phyloP scores from a whole-genome alignment of 257 asterid species.

The Solanum piurae region DNA sequence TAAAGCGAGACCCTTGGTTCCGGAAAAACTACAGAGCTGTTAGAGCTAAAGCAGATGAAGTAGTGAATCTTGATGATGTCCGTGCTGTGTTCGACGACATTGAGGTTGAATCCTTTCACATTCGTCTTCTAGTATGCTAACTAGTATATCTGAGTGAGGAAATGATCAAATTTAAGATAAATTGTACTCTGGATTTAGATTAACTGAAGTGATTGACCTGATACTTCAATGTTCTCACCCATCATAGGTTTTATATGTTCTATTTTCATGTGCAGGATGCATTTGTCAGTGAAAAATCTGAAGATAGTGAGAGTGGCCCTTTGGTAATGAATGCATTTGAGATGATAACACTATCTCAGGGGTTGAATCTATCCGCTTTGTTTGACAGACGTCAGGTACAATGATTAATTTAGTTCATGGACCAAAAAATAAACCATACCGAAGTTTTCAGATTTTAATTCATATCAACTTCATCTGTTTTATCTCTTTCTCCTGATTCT shows the following conservation, averaged over 20 bases:
- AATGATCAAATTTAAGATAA: background rate
- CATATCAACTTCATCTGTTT: background rate
- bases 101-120: slow-evolving; percentile 37
- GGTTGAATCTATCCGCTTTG: slow-evolving; percentile 83
- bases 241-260: background rate
- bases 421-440: background rate
- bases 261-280: slow-evolving; percentile 45
- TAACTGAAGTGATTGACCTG: background rate
- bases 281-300: slow-evolving; percentile 66
- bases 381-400: slow-evolving; percentile 91
- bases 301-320: slow-evolving; percentile 44
- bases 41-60: slow-evolving; percentile 57
- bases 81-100: slow-evolving; percentile 82
- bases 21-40: slow-evolving; percentile 51
- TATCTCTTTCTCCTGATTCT: background rate
- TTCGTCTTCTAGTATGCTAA: background rate
- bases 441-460: background rate
- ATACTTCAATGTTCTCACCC: background rate
- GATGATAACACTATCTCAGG: slow-evolving; percentile 97
- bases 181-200: background rate
- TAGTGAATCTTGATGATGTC: slow-evolving; percentile 80
- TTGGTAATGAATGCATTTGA: slow-evolving; percentile 92
- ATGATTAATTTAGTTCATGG: background rate
- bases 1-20: slow-evolving; percentile 76
- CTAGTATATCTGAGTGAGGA: background rate